A percentile compares a stretch with the other conserved stretches of the same genome.
phyloP scores from a whole-genome alignment of 306 rosid genomes.

The Medicago truncatula region DNA sequence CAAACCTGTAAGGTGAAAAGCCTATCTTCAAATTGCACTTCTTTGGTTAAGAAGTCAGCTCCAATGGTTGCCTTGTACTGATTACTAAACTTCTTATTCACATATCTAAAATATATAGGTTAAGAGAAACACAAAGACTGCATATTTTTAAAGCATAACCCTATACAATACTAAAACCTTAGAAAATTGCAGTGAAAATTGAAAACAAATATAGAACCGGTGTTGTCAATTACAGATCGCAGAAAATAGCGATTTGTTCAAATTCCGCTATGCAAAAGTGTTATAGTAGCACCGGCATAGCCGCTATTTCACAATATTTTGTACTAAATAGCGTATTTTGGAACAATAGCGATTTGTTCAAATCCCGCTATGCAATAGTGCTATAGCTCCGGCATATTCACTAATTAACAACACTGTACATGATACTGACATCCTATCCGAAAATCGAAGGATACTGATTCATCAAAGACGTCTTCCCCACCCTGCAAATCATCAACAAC shows the following conservation, averaged over 20 bases:
- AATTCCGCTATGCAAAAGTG: too few species aligned
- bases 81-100: conserved; percentile 96
- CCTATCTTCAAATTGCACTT: conserved; percentile 98
- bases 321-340: too few species aligned
- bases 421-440: not conserved
- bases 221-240: too few species aligned
- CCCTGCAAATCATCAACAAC: conserved; percentile 69
- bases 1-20: conserved; percentile 96
- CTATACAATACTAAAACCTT: not conserved
- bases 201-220: not conserved
- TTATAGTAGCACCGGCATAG: too few species aligned
- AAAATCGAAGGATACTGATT: conserved; percentile 87
- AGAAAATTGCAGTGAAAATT: not conserved
- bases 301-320: too few species aligned
- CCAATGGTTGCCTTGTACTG: conserved; percentile 99
- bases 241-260: too few species aligned
- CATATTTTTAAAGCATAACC: not conserved
- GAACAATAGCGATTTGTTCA: too few species aligned
- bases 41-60: conserved; percentile 95
- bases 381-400: too few species aligned
- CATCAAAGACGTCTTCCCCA: conserved; percentile 99
- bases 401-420: not conserved
- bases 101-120: conserved; percentile 71
- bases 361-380: too few species aligned
- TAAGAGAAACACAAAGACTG: conserved; percentile 42